Percentiles rank a stretch among this genome's conserved stretches.
Evolutionary conservation across 306 rosid species (phyloP).

Genomic region (Pterocarpus macrocarpus): DNA sequence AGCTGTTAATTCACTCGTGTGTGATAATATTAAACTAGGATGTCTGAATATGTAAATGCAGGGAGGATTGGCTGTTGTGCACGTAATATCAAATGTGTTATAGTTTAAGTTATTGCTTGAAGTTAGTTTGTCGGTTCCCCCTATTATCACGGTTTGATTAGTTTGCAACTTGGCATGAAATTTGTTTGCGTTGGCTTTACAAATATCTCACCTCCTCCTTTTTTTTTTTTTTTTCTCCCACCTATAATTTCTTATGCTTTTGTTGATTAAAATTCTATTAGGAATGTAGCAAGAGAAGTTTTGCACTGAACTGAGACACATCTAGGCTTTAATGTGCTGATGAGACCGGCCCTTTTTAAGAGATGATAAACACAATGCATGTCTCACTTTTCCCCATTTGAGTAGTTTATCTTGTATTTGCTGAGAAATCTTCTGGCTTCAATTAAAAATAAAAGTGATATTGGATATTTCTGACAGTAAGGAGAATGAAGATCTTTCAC

Average conservation of each 20-base stretch:
- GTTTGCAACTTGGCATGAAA: no score
- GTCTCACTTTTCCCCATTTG: slow-evolving; percentile 6
- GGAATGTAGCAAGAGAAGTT: background rate
- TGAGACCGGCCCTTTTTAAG: background rate
- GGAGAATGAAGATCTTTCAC: slow-evolving; percentile 93
- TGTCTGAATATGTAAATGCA: no score
- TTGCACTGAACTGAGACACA: background rate
- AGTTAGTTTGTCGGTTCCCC: no score
- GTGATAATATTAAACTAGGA: no score
- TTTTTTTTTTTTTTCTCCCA: no score
- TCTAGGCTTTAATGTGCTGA: background rate
- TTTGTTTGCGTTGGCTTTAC: no score
- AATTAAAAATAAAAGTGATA: slow-evolving; percentile 31
- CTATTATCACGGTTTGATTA: no score
- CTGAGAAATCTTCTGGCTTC: slow-evolving; percentile 29
- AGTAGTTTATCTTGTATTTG: slow-evolving; percentile 1
- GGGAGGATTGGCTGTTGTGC: no score
- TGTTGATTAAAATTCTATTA: background rate
- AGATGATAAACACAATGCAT: slow-evolving; percentile 2
- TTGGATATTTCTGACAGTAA: slow-evolving; percentile 59
- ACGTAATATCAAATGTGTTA: no score
- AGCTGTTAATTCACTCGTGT: no score
- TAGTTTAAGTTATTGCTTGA: no score
- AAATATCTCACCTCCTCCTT: no score
- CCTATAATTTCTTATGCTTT: background rate